These are phyloP conservation scores for Eimeria praecox DNA, from an alignment of 169 alveolate species.

Conservation along the genomic window DNA sequence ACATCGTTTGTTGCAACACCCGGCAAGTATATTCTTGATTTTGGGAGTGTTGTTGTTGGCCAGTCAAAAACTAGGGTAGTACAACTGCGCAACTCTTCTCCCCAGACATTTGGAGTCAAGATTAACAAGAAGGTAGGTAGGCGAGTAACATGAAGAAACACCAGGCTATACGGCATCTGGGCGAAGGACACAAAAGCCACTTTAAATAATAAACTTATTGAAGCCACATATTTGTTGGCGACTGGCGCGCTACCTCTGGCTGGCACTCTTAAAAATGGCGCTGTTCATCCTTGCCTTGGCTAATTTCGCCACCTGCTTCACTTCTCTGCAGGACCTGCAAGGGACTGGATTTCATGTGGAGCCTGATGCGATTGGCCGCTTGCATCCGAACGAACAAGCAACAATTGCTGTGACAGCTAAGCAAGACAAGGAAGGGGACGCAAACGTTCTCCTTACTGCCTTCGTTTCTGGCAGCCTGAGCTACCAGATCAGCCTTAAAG, in stretches of 20 bases:
- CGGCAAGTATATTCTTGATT: conserved; percentile 92
- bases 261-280: neutral
- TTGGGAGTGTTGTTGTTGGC: conserved; percentile 93
- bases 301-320: neutral
- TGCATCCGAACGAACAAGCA: conserved; percentile 86
- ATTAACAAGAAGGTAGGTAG: conserved; percentile 80
- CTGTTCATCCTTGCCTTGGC: neutral
- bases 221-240: neutral
- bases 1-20: conserved; percentile 76
- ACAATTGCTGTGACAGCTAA: conserved; percentile 33
- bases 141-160: neutral
- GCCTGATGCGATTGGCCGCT: conserved; percentile 88
- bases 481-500: conserved; percentile 91
- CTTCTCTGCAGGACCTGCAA: conserved; percentile 21
- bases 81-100: conserved; percentile 85
- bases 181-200: neutral
- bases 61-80: conserved; percentile 86
- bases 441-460: conserved; percentile 25
- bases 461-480: conserved; percentile 90
- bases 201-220: neutral
- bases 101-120: conserved; percentile 75
- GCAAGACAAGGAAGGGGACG: conserved; percentile 67
- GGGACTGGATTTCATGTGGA: conserved; percentile 90
- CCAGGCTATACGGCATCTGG: neutral
- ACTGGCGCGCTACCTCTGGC: neutral